Base-by-base conservation (phyloP, 202 grass and related monocot species). In the Alloteropsis angusta region DNA sequence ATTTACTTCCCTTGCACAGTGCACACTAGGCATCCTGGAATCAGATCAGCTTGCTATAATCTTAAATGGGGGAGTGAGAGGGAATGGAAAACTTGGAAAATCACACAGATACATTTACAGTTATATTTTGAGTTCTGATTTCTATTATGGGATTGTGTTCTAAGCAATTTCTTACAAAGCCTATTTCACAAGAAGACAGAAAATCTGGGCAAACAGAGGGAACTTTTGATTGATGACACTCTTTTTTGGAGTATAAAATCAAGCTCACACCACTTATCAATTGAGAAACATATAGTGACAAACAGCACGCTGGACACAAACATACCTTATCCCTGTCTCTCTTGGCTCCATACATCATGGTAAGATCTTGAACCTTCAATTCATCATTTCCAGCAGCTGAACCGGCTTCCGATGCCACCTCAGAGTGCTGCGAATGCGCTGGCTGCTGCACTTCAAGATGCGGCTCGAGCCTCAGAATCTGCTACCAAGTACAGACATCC, bases 401-500 rank as follows among this genome's bases (percentile, higher is more conserved):
- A 78, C 78, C 81, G 9, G 66, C 85, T 66, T 88, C 85, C 39
- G 83, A 76, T 84, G 78, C 60, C 42, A 67, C 77, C 25, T 74
- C 87, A 53, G 90, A 98, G 41, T 46, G 85, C 48, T 92, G 86
- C 5, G 77, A 72, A 54, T 92, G 72, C 0, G 60, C 58, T 8
- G 81, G 85, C 66, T 84, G 71, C 41, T 85, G 81, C 65, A 39
- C 66, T 60, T 69, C 68, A 38, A 91, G 46, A 50, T 86, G 72
- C 36, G 92, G 96, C 66, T 98, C 87, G 28, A 98, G 76, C 84
- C 96, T 98, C 18, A 98, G 60, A 78, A 98, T 88, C 96, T 98
- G 85, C 79, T 81, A 57, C 11, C 26, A 79, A 76, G 78, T 42
- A 64, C 42, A 90, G 59, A 63, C 35, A 5, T 48, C 26, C 22